Base-by-base conservation (phyloP, 805 yeast species). In the Monosporozyma unispora region DNA sequence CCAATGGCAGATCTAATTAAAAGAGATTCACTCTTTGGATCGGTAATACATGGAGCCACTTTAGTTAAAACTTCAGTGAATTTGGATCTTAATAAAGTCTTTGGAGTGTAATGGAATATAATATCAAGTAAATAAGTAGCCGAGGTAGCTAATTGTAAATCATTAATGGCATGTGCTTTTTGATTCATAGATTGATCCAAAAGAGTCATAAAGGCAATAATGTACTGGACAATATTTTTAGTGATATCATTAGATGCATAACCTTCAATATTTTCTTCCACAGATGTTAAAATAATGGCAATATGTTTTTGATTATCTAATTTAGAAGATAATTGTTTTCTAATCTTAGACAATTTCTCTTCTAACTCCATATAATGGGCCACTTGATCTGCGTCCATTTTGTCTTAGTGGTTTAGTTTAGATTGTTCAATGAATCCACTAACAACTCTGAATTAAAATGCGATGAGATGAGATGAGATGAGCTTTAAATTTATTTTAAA, bases 231-330 rank as follows among this genome's bases (percentile, higher is more conserved):
- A 25, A 96, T 82, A 14, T 85, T 73, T 51, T 71, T 74, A 44
- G 75, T 74, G 46, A 78, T 78, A 37, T 62, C 60, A 52, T 67
- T 66, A 2, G 52, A 50, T 10, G 61, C 62, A 57, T 83, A 86
- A 54, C 81, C 88, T 42, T 76, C 73, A 42, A 93, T 76, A 57
- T 87, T 87, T 57, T 87, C 96, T 64, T 93, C 99, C 45, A 93
- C 90, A 3, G 97, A 96, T 21, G 84, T 77, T 45, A 93, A 74
- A 50, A 91, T 82, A 25, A 87, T 69, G 8, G 96, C 96, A 54
- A 87, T 73, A 62, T 84, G 88, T 61, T 84, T 85, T 69, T 89
- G 97, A 66, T 89, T 87, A 22, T 84, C 88, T 46, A 90, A 70
- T 63, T 87, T 88, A n/a, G 96, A 87, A 53, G 69, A 75, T 58